Evolutionary conservation across 805 yeast genomes (phyloP).

Genomic region (Wickerhamomyces sydowiorum): DNA sequence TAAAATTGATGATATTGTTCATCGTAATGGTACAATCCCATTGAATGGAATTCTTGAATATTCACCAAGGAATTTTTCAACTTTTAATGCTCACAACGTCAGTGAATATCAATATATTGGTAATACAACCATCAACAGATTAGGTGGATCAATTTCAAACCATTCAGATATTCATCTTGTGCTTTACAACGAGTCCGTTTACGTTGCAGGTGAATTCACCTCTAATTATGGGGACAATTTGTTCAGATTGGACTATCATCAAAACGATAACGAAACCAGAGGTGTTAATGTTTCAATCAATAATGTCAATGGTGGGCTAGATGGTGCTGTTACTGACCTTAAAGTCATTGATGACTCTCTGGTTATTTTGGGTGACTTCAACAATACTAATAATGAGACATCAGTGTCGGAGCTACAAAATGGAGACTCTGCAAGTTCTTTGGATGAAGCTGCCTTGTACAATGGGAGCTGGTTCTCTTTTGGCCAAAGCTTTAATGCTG

Average conservation of each 20-base stretch:
- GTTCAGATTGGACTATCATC: constrained; percentile 24
- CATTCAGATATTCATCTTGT: constrained; percentile 35
- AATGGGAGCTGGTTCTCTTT: constrained; percentile 38
- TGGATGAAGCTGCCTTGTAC: constrained; percentile 31
- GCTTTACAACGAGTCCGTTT: constrained; percentile 27
- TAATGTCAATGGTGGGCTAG: constrained; percentile 31
- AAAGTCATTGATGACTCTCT: constrained; percentile 29
- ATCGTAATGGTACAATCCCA: constrained; percentile 30
- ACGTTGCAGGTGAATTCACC: constrained; percentile 45
- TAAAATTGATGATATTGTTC: constrained; percentile 34
- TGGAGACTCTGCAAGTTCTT: constrained; percentile 25
- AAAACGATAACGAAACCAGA: constrained; percentile 14
- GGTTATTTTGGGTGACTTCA: constrained; percentile 42
- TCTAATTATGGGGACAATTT: constrained; percentile 34
- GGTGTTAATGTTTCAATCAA: constrained; percentile 12
- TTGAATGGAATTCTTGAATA: constrained; percentile 84
- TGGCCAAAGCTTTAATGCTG: constrained; percentile 25
- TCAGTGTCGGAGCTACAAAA: constrained; percentile 23
- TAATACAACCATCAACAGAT: constrained; percentile 36
- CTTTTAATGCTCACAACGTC: constrained; percentile 22
- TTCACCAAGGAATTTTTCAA: constrained; percentile 59
- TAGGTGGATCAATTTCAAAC: constrained; percentile 27
- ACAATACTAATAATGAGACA: constrained; percentile 27
- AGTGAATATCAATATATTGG: constrained; percentile 30
- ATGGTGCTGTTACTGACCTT: constrained; percentile 32